phyloP scores from a whole-genome alignment of 2,329 filamentous ascomycete species.

The Calonectria fujianensis region DNA sequence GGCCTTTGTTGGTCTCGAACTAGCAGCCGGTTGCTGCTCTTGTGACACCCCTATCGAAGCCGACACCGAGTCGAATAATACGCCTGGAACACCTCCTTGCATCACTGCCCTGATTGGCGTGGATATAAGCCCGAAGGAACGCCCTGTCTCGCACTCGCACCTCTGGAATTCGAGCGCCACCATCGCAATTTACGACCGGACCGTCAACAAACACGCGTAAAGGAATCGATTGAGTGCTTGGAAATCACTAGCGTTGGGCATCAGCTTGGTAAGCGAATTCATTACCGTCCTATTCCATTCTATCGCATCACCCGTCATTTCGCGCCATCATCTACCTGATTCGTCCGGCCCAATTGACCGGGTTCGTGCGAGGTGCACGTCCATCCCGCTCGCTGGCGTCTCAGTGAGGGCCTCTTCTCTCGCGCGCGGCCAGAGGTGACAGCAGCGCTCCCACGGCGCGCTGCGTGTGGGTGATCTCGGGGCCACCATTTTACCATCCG shows the following conservation, averaged over 20 bases:
- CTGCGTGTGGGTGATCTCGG: conserved; percentile 36
- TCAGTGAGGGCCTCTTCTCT: conserved; percentile 10
- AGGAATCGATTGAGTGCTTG: conserved; percentile 24
- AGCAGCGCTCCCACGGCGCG: conserved; percentile 4
- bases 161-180: conserved; percentile 23
- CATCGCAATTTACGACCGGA: conserved; percentile 1
- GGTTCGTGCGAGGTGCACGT: conserved; percentile 27
- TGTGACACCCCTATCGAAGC: not conserved
- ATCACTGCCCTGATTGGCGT: conserved; percentile 10
- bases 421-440: conserved; percentile 15
- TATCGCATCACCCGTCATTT: conserved; percentile 13
- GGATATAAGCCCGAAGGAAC: conserved; percentile 9
- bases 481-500: conserved; percentile 35
- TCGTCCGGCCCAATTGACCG: conserved; percentile 19
- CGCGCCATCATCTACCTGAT: conserved; percentile 20
- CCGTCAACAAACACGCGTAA: conserved; percentile 17
- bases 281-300: not conserved
- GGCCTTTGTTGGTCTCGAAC: conserved; percentile 29
- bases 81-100: not conserved
- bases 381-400: conserved; percentile 4
- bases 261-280: conserved; percentile 9
- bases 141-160: not conserved
- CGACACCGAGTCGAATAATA: not conserved
- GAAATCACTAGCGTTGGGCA: conserved; percentile 20
- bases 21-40: not conserved